Evolutionary conservation across 768 basidiomycete species (phyloP).

Genomic region (Rhodotorula paludigena): DNA sequence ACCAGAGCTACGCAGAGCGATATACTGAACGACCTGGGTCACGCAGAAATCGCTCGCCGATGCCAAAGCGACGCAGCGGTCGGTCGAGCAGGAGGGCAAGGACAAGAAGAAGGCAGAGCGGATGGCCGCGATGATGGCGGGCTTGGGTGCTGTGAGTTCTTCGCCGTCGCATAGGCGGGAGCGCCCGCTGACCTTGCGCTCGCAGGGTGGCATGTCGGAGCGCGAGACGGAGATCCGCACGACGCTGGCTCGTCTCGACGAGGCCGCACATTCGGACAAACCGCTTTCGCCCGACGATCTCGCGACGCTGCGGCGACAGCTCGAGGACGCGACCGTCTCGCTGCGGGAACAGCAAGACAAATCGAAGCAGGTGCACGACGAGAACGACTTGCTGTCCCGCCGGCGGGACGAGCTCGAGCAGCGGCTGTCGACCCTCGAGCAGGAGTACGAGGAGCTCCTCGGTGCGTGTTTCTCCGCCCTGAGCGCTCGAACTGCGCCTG

Average conservation of each 20-base stretch:
- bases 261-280: constrained; percentile 55
- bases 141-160: constrained; percentile 78
- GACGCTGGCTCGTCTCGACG: constrained; percentile 75
- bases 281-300: constrained; percentile 70
- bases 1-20: too few species aligned
- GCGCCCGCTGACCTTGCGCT: neutral
- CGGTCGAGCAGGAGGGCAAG: constrained; percentile 86
- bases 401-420: constrained; percentile 82
- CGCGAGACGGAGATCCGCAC: constrained; percentile 88
- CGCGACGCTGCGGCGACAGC: constrained; percentile 73
- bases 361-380: constrained; percentile 82
- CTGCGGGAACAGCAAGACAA: constrained; percentile 85
- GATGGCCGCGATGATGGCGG: constrained; percentile 99
- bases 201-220: constrained; percentile 85
- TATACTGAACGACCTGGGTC: too few species aligned
- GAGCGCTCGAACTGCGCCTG: neutral
- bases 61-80: constrained; percentile 73
- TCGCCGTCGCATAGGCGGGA: neutral
- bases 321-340: constrained; percentile 79
- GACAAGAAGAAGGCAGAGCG: constrained; percentile 99
- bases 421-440: constrained; percentile 71
- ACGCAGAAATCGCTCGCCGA: constrained; percentile 63
- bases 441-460: constrained; percentile 93
- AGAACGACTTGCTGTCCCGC: constrained; percentile 75
- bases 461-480: constrained; percentile 55